Conservation (phyloP, 2,329 filamentous ascomycete species). For the Fusarium globosum region DNA sequence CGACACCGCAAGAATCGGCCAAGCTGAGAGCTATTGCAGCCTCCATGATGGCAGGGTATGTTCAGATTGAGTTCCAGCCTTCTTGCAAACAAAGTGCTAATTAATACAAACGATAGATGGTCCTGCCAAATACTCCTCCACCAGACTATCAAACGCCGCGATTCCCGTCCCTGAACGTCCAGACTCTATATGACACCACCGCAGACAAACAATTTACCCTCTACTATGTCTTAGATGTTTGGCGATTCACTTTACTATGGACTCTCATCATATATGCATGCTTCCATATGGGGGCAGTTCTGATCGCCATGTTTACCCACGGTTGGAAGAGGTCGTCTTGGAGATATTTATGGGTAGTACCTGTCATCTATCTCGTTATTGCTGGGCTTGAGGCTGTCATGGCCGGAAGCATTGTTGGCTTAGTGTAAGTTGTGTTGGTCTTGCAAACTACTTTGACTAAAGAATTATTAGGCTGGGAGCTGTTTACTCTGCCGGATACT, state of each 20-base stretch:
- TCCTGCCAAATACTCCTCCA: constrained; percentile 51
- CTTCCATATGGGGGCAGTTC: constrained; percentile 78
- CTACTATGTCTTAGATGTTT: constrained; percentile 81
- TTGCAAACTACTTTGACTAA: constrained; percentile 19
- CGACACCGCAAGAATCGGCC: constrained; percentile 11
- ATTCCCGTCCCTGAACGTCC: constrained; percentile 88
- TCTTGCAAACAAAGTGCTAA: constrained; percentile 10
- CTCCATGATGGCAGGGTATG: constrained; percentile 42
- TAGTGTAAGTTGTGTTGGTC: constrained; percentile 69
- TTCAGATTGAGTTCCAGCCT: background rate
- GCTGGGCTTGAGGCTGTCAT: constrained; percentile 82
- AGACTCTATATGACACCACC: constrained; percentile 59
- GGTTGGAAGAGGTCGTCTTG: constrained; percentile 66
- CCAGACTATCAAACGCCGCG: constrained; percentile 71
- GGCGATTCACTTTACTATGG: constrained; percentile 90
- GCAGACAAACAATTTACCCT: constrained; percentile 66
- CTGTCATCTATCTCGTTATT: constrained; percentile 75
- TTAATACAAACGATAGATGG: constrained; percentile 35
- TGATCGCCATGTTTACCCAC: constrained; percentile 79
- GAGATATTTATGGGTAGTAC: constrained; percentile 77
- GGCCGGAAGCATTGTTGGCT: constrained; percentile 82
- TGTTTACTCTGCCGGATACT: constrained; percentile 84
- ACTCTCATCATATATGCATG: constrained; percentile 81
- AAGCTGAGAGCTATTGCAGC: constrained; percentile 6
- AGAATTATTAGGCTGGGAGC: constrained; percentile 71